A percentile compares a stretch with the other conserved stretches of the same genome.
Conservation (phyloP, 2,329 filamentous ascomycete genomes). For the Apiospora phragmitis region DNA sequence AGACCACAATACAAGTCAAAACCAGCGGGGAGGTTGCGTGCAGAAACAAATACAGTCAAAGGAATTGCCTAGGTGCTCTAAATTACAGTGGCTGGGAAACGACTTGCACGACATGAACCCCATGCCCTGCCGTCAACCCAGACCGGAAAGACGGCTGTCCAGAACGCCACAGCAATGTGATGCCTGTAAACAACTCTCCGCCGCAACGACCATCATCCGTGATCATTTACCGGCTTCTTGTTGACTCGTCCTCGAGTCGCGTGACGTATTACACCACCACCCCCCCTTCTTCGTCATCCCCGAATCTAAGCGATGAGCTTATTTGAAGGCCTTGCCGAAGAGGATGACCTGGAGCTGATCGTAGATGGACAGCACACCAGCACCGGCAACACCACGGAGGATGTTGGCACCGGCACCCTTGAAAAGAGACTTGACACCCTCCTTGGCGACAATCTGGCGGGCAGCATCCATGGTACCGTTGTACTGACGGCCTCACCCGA, state of each 20-base stretch:
- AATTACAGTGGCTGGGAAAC: constrained; percentile 58
- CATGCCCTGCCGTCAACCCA: constrained; percentile 32
- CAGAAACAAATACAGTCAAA: constrained; percentile 40
- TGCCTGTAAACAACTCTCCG: constrained; percentile 38
- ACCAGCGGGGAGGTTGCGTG: constrained; percentile 31
- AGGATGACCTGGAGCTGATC: constrained; percentile 98
- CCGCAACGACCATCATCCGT: constrained; percentile 47
- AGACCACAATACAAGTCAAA: constrained; percentile 30
- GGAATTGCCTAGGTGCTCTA: constrained; percentile 63
- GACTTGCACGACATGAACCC: constrained; percentile 49
- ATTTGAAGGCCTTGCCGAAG: constrained; percentile 99
- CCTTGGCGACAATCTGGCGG: constrained; percentile 94
- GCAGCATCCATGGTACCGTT: constrained; percentile 92
- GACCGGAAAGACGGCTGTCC: constrained; percentile 37
- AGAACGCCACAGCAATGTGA: constrained; percentile 39
- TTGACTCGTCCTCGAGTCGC: constrained; percentile 32
- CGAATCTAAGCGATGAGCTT: constrained; percentile 40
- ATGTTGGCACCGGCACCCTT: constrained; percentile 99
- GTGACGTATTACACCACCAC: constrained; percentile 37
- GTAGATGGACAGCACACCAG: constrained; percentile 99
- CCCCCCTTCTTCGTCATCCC: constrained; percentile 28
- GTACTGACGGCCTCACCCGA: constrained; percentile 98
- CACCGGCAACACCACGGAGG: constrained; percentile 99
- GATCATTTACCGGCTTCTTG: constrained; percentile 42
- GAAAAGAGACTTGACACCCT: constrained; percentile 99